These are phyloP conservation scores for Ambrosiella cleistominuta DNA, from an alignment of 2,329 filamentous ascomycete species.

Conservation along the genomic window DNA sequence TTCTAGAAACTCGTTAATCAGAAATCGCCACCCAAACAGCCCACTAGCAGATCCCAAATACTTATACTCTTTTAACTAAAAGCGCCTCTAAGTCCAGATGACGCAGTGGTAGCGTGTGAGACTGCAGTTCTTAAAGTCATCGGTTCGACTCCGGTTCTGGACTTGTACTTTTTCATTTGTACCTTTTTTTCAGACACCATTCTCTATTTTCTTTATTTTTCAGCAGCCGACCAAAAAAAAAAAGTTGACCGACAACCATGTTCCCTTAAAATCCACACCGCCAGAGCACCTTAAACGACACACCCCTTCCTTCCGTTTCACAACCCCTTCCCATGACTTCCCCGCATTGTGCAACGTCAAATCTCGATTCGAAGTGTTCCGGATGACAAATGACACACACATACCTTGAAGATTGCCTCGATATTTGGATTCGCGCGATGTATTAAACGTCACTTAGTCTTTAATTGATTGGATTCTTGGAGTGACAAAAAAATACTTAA, in stretches of 20 bases:
- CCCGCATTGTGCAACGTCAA: neutral
- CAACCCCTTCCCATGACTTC: neutral
- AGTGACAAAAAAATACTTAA: neutral
- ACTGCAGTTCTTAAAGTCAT: slow-evolving; percentile 13
- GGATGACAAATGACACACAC: too few species aligned
- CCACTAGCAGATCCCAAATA: too few species aligned
- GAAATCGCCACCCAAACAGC: too few species aligned
- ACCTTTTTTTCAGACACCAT: neutral
- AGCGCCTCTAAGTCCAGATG: slow-evolving; percentile 6
- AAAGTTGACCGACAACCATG: slow-evolving; percentile 7
- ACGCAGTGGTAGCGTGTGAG: slow-evolving; percentile 13
- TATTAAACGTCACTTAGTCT: too few species aligned
- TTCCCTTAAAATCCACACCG: neutral
- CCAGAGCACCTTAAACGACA: neutral
- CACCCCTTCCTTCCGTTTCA: neutral
- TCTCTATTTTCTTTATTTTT: neutral
- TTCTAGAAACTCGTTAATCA: too few species aligned
- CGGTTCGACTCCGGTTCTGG: slow-evolving; percentile 13
- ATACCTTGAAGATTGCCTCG: neutral
- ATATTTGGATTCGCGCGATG: too few species aligned
- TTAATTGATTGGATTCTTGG: neutral
- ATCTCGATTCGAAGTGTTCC: neutral
- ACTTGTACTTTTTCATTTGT: slow-evolving; percentile 11
- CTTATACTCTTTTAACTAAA: too few species aligned
- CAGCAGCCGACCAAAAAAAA: neutral